A percentile compares a stretch with the other conserved stretches of the same genome.
phyloP scores from a whole-genome alignment of 2,329 filamentous ascomycete genomes.

The Graphiopsis chlorocephala region DNA sequence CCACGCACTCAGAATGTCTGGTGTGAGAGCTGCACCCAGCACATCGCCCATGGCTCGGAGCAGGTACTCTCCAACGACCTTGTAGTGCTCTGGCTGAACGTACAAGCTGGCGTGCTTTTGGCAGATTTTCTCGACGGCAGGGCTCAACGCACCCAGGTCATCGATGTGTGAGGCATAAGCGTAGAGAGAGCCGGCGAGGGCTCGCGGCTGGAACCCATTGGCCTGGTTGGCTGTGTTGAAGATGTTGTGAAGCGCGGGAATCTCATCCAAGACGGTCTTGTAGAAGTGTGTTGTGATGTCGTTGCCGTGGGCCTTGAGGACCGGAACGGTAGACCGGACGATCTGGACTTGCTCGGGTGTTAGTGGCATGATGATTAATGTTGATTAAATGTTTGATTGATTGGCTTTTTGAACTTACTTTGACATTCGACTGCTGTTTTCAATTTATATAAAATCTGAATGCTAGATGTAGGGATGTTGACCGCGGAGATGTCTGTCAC shows the following conservation, averaged over 20 bases:
- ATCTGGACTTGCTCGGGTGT: conserved; percentile 61
- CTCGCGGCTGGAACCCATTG: conserved; percentile 66
- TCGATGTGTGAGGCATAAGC: conserved; percentile 71
- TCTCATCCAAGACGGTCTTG: conserved; percentile 61
- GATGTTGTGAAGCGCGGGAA: conserved; percentile 65
- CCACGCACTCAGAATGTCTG: conserved; percentile 66
- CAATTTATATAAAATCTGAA: conserved; percentile 1
- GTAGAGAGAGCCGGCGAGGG: conserved; percentile 66
- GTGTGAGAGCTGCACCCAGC: conserved; percentile 65
- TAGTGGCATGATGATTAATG: conserved; percentile 42
- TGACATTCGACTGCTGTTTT: background rate
- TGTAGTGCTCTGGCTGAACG: conserved; percentile 67
- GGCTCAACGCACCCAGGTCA: conserved; percentile 59
- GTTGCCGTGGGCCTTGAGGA: conserved; percentile 65
- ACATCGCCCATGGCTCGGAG: conserved; percentile 65
- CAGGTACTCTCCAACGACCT: conserved; percentile 67
- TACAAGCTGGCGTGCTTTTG: conserved; percentile 72
- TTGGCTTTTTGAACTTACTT: background rate
- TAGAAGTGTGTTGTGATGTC: conserved; percentile 72
- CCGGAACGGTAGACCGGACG: conserved; percentile 69
- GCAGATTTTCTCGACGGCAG: conserved; percentile 65
- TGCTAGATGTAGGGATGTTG: background rate
- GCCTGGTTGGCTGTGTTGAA: conserved; percentile 71
- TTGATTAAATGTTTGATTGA: background rate
- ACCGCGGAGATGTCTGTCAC: conserved; percentile 13